phyloP scores from a whole-genome alignment of 805 yeast species.

The Lipomyces starkeyi region DNA sequence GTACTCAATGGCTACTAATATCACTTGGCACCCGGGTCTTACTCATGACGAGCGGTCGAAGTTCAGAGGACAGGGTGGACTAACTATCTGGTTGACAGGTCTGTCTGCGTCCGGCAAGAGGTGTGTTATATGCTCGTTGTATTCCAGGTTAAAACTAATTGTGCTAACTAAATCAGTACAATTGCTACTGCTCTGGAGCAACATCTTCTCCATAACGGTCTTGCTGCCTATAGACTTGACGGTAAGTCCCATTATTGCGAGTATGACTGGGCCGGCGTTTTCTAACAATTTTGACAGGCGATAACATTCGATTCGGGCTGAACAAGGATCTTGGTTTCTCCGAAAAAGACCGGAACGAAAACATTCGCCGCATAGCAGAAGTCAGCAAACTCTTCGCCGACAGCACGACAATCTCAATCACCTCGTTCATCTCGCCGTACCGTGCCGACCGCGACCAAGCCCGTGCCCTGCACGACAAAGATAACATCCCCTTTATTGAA shows the following conservation, averaged over 20 bases:
- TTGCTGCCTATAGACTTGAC: slow-evolving; percentile 85
- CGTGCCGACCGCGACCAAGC: slow-evolving; percentile 82
- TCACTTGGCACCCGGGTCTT: slow-evolving; percentile 93
- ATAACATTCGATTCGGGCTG: slow-evolving; percentile 90
- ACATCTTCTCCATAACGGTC: slow-evolving; percentile 67
- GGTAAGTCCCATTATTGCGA: slow-evolving; percentile 45
- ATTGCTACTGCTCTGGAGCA: slow-evolving; percentile 95
- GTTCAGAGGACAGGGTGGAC: slow-evolving; percentile 80
- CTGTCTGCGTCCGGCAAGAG: slow-evolving; percentile 91
- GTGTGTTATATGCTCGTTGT: slow-evolving; percentile 12
- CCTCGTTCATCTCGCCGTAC: slow-evolving; percentile 94
- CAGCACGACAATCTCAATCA: slow-evolving; percentile 82
- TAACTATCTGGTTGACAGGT: slow-evolving; percentile 95
- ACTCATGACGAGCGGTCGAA: slow-evolving; percentile 79
- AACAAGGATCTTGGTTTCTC: slow-evolving; percentile 94
- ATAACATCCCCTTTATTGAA: slow-evolving; percentile 82
- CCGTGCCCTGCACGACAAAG: slow-evolving; percentile 78
- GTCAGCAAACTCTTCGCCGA: slow-evolving; percentile 94
- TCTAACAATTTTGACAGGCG: slow-evolving; percentile 47
- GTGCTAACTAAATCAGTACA: slow-evolving; percentile 53
- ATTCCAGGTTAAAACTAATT: not conserved
- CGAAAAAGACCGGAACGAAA: slow-evolving; percentile 90
- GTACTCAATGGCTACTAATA: slow-evolving; percentile 81
- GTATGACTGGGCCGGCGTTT: not conserved
- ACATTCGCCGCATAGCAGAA: slow-evolving; percentile 92